Evolutionary conservation across 176 grass and related monocot species (phyloP), one percentile per base, ranked within the genome.

Genomic region (Thinopyrum elongatum): DNA sequence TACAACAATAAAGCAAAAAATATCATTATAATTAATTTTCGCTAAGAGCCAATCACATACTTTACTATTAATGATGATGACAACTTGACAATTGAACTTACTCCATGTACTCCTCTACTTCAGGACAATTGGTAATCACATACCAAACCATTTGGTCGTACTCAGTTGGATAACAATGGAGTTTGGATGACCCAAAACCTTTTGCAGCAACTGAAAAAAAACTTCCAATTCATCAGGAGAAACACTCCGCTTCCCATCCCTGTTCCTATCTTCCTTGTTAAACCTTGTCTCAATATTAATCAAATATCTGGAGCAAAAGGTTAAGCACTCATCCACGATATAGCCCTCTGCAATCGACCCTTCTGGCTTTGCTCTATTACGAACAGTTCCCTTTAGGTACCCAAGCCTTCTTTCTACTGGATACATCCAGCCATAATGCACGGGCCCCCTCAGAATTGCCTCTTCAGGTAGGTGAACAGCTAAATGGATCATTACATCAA

Each of bases 371-470:
- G n/a, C n/a, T n/a, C n/a, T n/a, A n/a, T n/a, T n/a, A n/a, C n/a
- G n/a, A n/a, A n/a, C n/a, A n/a, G n/a, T n/a, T n/a, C n/a, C n/a
- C n/a, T n/a, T n/a, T n/a, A n/a, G n/a, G n/a, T n/a, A n/a, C n/a
- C n/a, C n/a, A n/a, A n/a, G n/a, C n/a, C 66, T 70, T 69, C 16
- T 70, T 70, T 70, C 66, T 70, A 70, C 31, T 36, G 31, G 65
- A 70, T 70, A 70, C 66, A 70, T 70, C 66, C 66, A 70, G 3
- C 66, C 66, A 22, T 70, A 70, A 70, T 67, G 65, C 30, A 67
- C 29, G 6, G 64, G 29, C 0, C 65, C 29, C 29, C 65, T 67
- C 15, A 34, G 33, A 67, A 67, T 17, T 34, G 65, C 29, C 29
- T 34, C 65, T 67, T 67, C 29, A 3, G 29, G 65, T 19, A 67